Conservation (phyloP, 2,329 filamentous ascomycete species). For the Sclerotiophoma versabilis region DNA sequence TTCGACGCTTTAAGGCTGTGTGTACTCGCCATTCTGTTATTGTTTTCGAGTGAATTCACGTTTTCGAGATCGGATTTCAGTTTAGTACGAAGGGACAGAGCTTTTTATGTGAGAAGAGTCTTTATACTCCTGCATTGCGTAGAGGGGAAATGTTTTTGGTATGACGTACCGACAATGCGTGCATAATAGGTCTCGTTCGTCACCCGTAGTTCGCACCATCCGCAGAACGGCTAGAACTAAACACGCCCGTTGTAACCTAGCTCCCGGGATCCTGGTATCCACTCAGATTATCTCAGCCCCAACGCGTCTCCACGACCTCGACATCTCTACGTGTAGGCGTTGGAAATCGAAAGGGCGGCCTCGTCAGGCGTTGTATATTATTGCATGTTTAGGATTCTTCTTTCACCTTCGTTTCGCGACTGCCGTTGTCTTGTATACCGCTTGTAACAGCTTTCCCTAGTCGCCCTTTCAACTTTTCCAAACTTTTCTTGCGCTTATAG, state of each 20-base stretch:
- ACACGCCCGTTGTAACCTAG: constrained; percentile 1
- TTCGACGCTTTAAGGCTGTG: constrained; percentile 58
- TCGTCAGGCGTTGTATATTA: constrained; percentile 15
- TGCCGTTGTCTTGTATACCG: background rate
- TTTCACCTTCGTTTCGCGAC: background rate
- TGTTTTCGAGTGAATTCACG: background rate
- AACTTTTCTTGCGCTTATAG: constrained; percentile 12
- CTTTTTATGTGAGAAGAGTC: background rate
- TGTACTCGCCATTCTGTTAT: constrained; percentile 52
- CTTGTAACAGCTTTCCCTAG: background rate
- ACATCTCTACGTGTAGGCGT: constrained; percentile 6
- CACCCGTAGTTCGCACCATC: constrained; percentile 10
- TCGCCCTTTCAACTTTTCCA: background rate
- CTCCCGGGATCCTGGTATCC: background rate
- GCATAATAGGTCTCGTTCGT: background rate
- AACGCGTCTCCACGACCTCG: constrained; percentile 10
- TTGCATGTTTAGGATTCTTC: constrained; percentile 1
- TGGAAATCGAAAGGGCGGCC: constrained; percentile 4
- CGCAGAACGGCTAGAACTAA: constrained; percentile 7
- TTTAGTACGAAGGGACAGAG: background rate
- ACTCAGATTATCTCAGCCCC: constrained; percentile 14
- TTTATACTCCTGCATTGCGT: constrained; percentile 22
- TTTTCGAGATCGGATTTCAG: background rate
- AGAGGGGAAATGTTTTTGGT: constrained; percentile 14
- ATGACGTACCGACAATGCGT: constrained; percentile 15